Evolutionary conservation across 805 yeast species (phyloP).

Genomic region (Ogataea kodamae): DNA sequence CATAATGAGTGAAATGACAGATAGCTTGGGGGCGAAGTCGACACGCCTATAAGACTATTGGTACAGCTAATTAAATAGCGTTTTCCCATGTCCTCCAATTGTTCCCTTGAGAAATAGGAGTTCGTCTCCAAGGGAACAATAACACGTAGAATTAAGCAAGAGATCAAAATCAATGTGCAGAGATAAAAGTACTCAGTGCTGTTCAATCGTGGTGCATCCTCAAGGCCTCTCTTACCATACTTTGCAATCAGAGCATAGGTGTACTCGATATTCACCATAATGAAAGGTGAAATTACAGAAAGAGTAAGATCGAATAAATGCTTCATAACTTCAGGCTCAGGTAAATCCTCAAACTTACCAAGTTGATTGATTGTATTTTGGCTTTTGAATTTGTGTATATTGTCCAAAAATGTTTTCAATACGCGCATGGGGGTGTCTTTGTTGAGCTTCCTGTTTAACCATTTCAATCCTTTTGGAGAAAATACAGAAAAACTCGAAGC

Average conservation of each 20-base stretch:
- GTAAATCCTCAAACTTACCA: no score
- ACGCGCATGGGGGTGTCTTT: slow-evolving; percentile 4
- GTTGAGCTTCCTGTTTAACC: slow-evolving; percentile 33
- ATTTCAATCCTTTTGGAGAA: slow-evolving; percentile 38
- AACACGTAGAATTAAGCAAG: no score
- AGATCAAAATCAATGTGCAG: no score
- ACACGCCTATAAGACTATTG: no score
- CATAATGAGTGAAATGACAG: no score
- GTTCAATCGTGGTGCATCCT: not conserved
- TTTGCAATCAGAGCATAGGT: not conserved
- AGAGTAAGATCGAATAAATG: not conserved
- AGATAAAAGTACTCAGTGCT: not conserved
- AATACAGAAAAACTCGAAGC: slow-evolving; percentile 39
- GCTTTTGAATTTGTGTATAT: not conserved
- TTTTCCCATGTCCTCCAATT: no score
- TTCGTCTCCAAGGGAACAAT: no score
- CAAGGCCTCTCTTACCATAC: not conserved
- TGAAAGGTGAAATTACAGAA: not conserved
- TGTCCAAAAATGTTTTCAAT: no score
- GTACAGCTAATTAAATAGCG: no score
- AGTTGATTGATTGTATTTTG: not conserved
- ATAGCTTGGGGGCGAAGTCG: no score
- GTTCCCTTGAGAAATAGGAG: no score
- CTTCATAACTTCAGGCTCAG: not conserved
- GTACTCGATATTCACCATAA: not conserved